phyloP scores from a whole-genome alignment of 441 rosid genomes.

The Arabidopsis lyrata region DNA sequence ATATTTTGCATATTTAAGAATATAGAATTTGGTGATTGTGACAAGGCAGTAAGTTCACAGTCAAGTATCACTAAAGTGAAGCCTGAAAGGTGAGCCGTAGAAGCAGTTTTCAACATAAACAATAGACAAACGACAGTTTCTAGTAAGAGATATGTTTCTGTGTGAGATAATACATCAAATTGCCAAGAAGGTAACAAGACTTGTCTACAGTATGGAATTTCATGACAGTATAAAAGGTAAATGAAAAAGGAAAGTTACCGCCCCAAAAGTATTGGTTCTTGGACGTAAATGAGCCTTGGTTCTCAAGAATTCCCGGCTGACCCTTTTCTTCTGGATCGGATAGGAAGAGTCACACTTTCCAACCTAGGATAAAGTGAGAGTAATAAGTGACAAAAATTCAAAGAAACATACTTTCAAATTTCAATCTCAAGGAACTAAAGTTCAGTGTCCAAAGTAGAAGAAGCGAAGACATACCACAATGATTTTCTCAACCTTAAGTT shows the following conservation, averaged over 20 bases:
- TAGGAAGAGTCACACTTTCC: slow-evolving; percentile 91
- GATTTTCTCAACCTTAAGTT: slow-evolving; percentile 79
- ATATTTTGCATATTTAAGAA: background rate
- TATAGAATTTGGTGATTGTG: background rate
- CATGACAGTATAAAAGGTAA: background rate
- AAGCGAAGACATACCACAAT: slow-evolving; percentile 59
- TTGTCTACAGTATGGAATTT: background rate
- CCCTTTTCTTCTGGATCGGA: slow-evolving; percentile 96
- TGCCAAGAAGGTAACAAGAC: background rate
- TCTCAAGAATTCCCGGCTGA: slow-evolving; percentile 89
- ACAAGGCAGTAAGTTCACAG: background rate
- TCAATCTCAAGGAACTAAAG: background rate
- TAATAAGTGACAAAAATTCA: background rate
- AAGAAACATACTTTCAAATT: background rate
- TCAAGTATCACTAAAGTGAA: background rate
- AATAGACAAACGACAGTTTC: slow-evolving; percentile 3
- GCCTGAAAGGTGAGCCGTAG: background rate
- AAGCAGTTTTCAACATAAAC: background rate
- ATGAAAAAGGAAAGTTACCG: slow-evolving; percentile 52
- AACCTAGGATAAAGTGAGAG: slow-evolving; percentile 52
- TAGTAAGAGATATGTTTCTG: background rate
- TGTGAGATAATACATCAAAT: background rate
- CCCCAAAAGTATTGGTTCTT: slow-evolving; percentile 94
- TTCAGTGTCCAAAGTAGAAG: background rate
- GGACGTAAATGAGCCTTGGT: slow-evolving; percentile 98